Base-by-base conservation (phyloP, 208 protist species). In the Acanthamoeba sp. region DNA sequence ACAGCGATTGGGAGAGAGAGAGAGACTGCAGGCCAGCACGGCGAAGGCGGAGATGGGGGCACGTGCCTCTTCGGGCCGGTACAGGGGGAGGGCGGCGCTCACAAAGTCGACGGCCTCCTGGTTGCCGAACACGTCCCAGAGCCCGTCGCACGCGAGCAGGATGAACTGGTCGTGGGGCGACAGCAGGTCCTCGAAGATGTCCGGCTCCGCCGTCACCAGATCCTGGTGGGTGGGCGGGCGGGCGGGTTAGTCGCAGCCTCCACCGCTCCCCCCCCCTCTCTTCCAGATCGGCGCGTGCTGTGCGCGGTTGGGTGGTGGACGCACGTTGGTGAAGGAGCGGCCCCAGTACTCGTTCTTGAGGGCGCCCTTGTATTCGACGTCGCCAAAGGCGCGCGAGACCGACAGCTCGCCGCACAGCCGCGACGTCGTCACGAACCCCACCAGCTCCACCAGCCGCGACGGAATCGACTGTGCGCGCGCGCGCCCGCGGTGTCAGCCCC, bases 291-390 rank as follows among this genome's bases (percentile, higher is more conserved):
- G n/a, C n/a, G n/a, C n/a, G n/a, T n/a, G n/a, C n/a, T n/a, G n/a
- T n/a, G n/a, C n/a, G n/a, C n/a, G n/a, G n/a, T n/a, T n/a, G n/a
- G n/a, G n/a, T n/a, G n/a, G n/a, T n/a, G n/a, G 14, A 69, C 27
- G 27, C 14, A 69, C 59, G 27, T 69, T 24, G n/a, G 59, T 69
- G 40, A 82, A 82, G 22, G 32, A 24, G 32, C 40, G 32, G 4
- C 71, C 71, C 71, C 71, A 82, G 40, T 82, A 82, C 38, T 82
- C 40, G 29, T 82, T 82, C 40, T 82, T 82, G 71, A 82, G 71
- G 22, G 71, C 10, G 32, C 71, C 36, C 29, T 82, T 82, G 71
- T 82, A 82, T 82, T 82, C 71, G 36, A 82, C 20, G 29, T 82
- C 71, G 4, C 71, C 71, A 14, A 82, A 36, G 22, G 71, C 71